Conservation (phyloP, 2,329 filamentous ascomycete genomes). For the Sclerotinia glacialis region DNA sequence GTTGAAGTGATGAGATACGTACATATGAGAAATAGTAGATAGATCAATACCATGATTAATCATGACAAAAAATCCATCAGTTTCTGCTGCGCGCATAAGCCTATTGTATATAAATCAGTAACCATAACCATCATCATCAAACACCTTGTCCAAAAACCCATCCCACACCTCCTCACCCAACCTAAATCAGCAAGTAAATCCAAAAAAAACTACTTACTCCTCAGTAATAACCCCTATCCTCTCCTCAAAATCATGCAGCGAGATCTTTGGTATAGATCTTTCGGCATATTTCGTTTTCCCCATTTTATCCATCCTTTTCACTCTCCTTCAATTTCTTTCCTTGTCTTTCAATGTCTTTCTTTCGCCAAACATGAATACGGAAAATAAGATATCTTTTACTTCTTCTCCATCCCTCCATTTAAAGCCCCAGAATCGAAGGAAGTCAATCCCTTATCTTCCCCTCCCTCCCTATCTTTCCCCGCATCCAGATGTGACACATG, state of each 20-base stretch:
- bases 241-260: constrained; percentile 51
- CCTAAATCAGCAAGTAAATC: background rate
- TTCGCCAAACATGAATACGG: too few species aligned
- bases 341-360: too few species aligned
- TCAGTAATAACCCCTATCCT: constrained; percentile 53
- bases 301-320: background rate
- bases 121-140: background rate
- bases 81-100: constrained; percentile 48
- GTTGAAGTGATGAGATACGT: too few species aligned
- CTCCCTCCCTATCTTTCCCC: background rate
- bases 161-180: too few species aligned
- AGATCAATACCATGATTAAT: constrained; percentile 48
- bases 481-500: background rate
- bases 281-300: constrained; percentile 30
- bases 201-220: constrained; percentile 42
- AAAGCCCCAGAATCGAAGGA: too few species aligned
- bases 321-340: too few species aligned
- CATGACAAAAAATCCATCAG: constrained; percentile 57
- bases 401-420: too few species aligned
- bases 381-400: too few species aligned
- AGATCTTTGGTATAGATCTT: constrained; percentile 45
- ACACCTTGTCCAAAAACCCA: background rate
- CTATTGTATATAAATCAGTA: constrained; percentile 27
- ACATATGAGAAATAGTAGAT: background rate
- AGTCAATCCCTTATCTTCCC: background rate